Evolutionary conservation across 805 yeast genomes (phyloP), one percentile per base, ranked within the genome.

Genomic region (Clavispora asparagi): DNA sequence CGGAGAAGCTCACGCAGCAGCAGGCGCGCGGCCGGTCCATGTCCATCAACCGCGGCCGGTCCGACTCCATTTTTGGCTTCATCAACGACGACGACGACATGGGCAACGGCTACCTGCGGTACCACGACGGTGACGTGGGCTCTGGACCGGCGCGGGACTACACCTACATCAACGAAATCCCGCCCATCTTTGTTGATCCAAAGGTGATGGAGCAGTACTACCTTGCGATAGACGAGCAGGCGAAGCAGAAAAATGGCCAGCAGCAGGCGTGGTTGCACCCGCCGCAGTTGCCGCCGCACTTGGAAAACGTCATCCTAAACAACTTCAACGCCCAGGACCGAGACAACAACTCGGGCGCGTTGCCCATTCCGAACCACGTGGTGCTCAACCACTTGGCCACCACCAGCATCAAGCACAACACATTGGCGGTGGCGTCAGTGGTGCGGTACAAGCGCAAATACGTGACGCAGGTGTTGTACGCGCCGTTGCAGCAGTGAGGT

Each of bases 221-320:
- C 58, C 68, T 82, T 40, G 87, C 92, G 1, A 71, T 87, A 42
- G 95, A 87, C 58, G 80, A 79, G 56, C 83, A 79, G 56, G 79
- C 84, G 39, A 83, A 82, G 60, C 72, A 71, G 60, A 61, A 76
- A 38, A 67, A 64, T 71, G 65, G 82, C 64, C 67, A 78, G 70
- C 70, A 80, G 68, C 71, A 83, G 73, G 76, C 75, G n/a, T 70
- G 75, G 76, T 78, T 91, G 44, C 89, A 95, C 28, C 98, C 99
- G 17, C 99, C 99, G 19, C 95, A 87, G 61, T 74, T 94, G 42
- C 99, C 99, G 8, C 99, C 99, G 9, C 99, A 92, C 64, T 74
- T 94, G 49, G 99, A 94, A 62, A 85, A 86, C 58, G 98, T 94
- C 46, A 90, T 94, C 45, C 76, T 92, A 59, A 92, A 92, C 69